Base-by-base conservation (phyloP, 768 basidiomycete species). In the Polyporus arcularius region DNA sequence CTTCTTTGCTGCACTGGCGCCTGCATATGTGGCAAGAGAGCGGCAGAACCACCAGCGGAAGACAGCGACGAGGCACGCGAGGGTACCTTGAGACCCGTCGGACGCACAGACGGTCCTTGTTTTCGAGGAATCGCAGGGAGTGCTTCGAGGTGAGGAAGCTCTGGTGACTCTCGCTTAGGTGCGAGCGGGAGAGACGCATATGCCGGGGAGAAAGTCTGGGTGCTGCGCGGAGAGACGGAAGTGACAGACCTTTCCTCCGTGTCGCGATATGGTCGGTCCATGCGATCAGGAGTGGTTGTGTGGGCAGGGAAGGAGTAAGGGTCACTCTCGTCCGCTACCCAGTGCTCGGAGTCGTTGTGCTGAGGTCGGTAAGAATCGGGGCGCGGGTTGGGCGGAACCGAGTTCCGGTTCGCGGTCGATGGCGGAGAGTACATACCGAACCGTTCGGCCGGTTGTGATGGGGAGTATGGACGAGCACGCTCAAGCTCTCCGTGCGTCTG, bases 401-500 rank as follows among this genome's bases (percentile, higher is more conserved):
- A 65, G 42, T 82, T 79, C 63, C 78, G 73, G 51, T 66, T 71
- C 58, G 75, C 74, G 21, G 38, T n/a, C 15, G 54, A 21, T 42
- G 75, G 48, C 42, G 58, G 28, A 7, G 74, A 62, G 48, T 69
- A 58, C 53, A 83, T 82, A 49, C 82, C 80, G 73, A 85, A 85
- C 28, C 80, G 79, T 63, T 87, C 85, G 50, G 74, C 75, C 30
- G 71, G 58, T 53, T 73, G 73, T n/a, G 68, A 53, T 4, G 68
- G 62, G 21, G 73, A 73, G 16, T 58, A 61, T 2, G 12, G 41
- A 43, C 53, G 26, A 48, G 21, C 46, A 16, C 31, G 41, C 31
- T 26, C 21, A 28, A 41, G 78, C 66, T 85, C 83, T 51, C 67
- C 67, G 65, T 84, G 84, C 9, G 74, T 72, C 64, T 87, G 82